These are phyloP conservation scores for Wallacemonas rigidus DNA, from an alignment of 208 protist genomes.

Conservation along the genomic window DNA sequence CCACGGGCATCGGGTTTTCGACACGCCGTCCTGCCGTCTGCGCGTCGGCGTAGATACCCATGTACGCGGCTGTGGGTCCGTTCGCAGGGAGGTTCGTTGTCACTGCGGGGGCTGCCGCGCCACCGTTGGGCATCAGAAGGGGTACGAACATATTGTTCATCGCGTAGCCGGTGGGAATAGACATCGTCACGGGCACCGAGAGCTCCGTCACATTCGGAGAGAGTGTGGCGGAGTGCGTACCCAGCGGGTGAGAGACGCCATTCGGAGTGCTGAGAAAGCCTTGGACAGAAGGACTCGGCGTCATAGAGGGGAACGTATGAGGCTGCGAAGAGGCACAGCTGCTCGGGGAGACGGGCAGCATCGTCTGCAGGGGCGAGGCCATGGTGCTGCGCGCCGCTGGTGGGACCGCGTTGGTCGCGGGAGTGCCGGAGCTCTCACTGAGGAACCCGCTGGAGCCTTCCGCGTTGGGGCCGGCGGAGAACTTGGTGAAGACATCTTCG, in stretches of 20 bases:
- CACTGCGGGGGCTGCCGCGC: background rate
- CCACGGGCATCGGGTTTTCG: background rate
- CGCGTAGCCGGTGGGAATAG: background rate
- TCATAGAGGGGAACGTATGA: background rate
- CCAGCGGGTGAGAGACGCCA: background rate
- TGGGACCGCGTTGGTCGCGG: background rate
- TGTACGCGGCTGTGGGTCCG: background rate
- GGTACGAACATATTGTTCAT: conserved; percentile 16
- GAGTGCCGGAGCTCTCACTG: conserved; percentile 7
- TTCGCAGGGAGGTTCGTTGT: background rate
- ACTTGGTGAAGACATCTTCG: conserved; percentile 2
- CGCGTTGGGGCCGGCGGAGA: conserved; percentile 5
- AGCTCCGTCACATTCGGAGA: background rate
- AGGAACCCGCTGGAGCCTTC: conserved; percentile 15
- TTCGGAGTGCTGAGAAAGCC: background rate
- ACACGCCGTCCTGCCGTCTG: background rate
- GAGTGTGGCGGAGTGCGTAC: background rate
- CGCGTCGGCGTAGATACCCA: background rate
- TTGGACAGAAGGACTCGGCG: background rate
- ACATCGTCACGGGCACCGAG: background rate
- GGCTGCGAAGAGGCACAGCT: conserved; percentile 16
- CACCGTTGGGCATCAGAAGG: background rate
- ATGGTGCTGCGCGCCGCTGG: background rate
- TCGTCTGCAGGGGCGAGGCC: conserved; percentile 1
- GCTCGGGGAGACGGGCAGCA: conserved; percentile 7